Evolutionary conservation across 2,329 filamentous ascomycete species (phyloP).

Genomic region (Colletotrichum navitas): DNA sequence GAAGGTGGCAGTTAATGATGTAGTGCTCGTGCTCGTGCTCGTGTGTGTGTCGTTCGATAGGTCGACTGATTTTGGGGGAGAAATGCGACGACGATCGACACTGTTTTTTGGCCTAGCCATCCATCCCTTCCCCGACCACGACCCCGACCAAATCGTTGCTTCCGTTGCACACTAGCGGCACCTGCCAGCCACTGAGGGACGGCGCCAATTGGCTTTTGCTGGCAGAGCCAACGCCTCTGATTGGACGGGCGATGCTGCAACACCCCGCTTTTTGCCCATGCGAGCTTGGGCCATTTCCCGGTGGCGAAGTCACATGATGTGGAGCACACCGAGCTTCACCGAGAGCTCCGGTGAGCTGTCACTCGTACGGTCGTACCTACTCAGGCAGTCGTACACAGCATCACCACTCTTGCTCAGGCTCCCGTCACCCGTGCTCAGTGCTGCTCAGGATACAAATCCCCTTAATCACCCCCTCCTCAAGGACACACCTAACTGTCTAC

Average conservation of each 20-base stretch:
- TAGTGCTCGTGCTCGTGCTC: constrained; percentile 30
- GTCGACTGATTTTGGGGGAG: constrained; percentile 41
- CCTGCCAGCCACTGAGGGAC: constrained; percentile 34
- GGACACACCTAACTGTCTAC: too few relatives aligned
- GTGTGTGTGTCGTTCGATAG: constrained; percentile 34
- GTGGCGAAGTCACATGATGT: constrained; percentile 41
- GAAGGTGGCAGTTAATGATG: constrained; percentile 34
- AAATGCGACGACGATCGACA: constrained; percentile 17
- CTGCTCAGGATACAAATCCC: too few relatives aligned
- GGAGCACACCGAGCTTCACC: constrained; percentile 40
- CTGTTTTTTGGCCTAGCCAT: constrained; percentile 32
- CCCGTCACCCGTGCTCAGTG: too few relatives aligned
- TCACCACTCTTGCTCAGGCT: too few relatives aligned
- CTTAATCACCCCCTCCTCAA: too few relatives aligned
- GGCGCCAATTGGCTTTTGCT: constrained; percentile 31
- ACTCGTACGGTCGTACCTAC: not conserved
- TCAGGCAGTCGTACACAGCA: too few relatives aligned
- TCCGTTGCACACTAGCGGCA: constrained; percentile 11
- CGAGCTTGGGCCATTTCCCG: constrained; percentile 22
- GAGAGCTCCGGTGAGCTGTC: constrained; percentile 23
- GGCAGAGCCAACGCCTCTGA: not conserved
- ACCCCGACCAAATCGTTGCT: constrained; percentile 8
- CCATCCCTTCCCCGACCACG: constrained; percentile 8
- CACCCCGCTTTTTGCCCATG: constrained; percentile 32
- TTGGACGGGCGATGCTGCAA: constrained; percentile 24